Evolutionary conservation across 192 early-diverging fungal species (phyloP).

Genomic region (Paraglomus occultum): DNA sequence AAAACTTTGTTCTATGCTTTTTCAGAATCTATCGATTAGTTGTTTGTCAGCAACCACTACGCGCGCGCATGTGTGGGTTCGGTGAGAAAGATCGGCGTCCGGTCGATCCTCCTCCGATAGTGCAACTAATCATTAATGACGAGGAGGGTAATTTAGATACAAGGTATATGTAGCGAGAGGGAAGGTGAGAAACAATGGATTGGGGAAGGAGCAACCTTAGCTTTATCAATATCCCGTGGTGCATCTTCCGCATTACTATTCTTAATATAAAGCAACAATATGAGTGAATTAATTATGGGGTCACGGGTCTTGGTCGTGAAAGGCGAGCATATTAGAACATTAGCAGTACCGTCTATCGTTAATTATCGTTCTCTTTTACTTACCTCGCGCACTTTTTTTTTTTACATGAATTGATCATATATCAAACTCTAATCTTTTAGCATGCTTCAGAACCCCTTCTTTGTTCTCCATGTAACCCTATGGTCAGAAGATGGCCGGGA

Average conservation of each 20-base stretch:
- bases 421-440: constrained; percentile 8
- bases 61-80: constrained; percentile 79
- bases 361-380: no score
- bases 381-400: background rate
- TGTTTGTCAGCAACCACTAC: constrained; percentile 72
- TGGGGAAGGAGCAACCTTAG: background rate
- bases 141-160: constrained; percentile 45
- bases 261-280: no score
- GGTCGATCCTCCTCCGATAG: constrained; percentile 74
- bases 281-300: no score
- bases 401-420: background rate
- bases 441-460: constrained; percentile 54
- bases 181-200: constrained; percentile 34
- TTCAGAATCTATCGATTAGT: constrained; percentile 57
- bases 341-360: no score
- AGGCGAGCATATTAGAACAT: no score
- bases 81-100: constrained; percentile 80
- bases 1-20: no score
- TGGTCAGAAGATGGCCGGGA: constrained; percentile 58
- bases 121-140: constrained; percentile 63
- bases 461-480: constrained; percentile 58
- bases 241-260: no score
- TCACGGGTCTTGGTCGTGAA: no score
- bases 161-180: constrained; percentile 43
- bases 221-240: no score